Evolutionary conservation across 805 yeast species (phyloP), one percentile per base, ranked within the genome.

Genomic region (Vanderwaltozyma polyspora): DNA sequence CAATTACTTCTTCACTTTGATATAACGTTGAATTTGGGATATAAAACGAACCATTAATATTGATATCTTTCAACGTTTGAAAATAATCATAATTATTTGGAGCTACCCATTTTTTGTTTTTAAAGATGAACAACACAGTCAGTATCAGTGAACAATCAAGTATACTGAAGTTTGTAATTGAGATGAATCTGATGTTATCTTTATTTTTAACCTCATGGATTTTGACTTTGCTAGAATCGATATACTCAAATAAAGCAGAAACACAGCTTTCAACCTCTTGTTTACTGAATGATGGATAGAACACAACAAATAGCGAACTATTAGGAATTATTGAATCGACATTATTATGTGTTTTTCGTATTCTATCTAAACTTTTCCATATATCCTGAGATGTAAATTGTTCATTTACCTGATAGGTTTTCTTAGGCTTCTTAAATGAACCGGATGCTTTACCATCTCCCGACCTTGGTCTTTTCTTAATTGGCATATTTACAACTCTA

Each of bases 101-200:
- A n/a, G 33, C 19, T 9, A 34, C 16, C 44, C 45, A 41, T 8
- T 28, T 33, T 28, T 40, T 44, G 29, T 40, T 41, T 22, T 39
- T 42, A 17, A 40, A 19, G 6, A 49, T 38, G 22, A 45, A 37
- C 4, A 51, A 6, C 8, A 44, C 38, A 2, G 51, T 23, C 3
- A 52, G 23, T 8, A 40, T 37, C 14, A 52, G 30, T 25, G 50
- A 48, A 28, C 47, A 46, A 28, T 52, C 55, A 19, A 48, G 23
- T 6, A 44, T 25, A 17, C 33, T 45, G 26, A 51, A 49, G 19
- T 45, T 33, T 26, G 34, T 38, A 16, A 52, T 15, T 7, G 31
- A 22, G 5, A 43, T 35, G 25, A 31, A 37, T 5, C 25, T 36
- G 4, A 38, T 19, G n/a, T n/a, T 12, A 17, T 27, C 21, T 11